Percentiles rank a stretch among this genome's conserved stretches.
phyloP scores from a whole-genome alignment of 2,329 filamentous ascomycete species.

The Chrysoporthe deuterocubensis region DNA sequence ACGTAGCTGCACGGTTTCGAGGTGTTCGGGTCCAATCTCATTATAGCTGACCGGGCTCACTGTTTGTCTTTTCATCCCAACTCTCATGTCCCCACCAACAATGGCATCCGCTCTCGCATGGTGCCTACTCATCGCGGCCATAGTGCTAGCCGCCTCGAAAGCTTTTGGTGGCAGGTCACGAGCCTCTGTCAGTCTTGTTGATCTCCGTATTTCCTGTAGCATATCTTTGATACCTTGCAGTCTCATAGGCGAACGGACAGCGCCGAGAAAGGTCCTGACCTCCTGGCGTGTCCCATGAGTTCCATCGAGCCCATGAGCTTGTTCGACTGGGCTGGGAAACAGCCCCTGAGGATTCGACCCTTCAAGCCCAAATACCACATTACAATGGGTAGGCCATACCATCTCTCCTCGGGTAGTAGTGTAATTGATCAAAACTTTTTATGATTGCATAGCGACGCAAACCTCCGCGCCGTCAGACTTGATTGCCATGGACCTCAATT shows the following conservation, averaged over 20 bases:
- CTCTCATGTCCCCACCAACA: background rate
- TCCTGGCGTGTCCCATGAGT: constrained; percentile 21
- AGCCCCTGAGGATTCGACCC: constrained; percentile 47
- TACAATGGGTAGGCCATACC: constrained; percentile 51
- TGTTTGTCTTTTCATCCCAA: background rate
- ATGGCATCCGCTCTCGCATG: constrained; percentile 1
- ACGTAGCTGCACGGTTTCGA: background rate
- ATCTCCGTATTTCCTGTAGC: no score
- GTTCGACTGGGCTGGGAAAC: constrained; percentile 46
- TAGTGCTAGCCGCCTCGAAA: background rate
- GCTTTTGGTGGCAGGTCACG: no score
- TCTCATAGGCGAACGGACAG: background rate
- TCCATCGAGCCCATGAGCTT: constrained; percentile 35
- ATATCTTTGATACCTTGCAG: background rate
- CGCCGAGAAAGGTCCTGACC: background rate
- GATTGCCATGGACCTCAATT: constrained; percentile 57
- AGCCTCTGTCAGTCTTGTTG: background rate
- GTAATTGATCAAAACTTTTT: background rate
- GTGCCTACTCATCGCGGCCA: background rate
- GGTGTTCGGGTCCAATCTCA: background rate
- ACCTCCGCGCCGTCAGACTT: constrained; percentile 51
- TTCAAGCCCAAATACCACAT: constrained; percentile 59
- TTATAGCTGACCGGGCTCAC: background rate
- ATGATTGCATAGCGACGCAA: constrained; percentile 43
- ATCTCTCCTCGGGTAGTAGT: background rate